These are phyloP conservation scores for Maudiozyma barnettii DNA, from an alignment of 805 yeast species.

Conservation along the genomic window DNA sequence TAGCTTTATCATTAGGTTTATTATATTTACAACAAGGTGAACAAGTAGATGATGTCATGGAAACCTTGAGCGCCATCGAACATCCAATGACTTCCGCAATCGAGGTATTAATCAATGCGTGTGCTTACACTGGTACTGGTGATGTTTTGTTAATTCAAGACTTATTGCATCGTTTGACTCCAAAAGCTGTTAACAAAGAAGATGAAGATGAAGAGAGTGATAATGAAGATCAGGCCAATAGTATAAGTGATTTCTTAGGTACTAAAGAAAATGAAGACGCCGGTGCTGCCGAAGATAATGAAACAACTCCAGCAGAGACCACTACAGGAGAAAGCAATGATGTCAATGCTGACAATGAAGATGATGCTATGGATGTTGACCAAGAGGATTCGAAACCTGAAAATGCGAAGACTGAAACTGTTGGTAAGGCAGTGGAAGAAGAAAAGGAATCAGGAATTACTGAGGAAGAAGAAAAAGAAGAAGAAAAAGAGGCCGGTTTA, in stretches of 20 bases:
- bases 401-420: constrained; percentile 14
- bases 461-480: constrained; percentile 16
- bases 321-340: constrained; percentile 3
- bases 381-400: constrained; percentile 35
- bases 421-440: constrained; percentile 19
- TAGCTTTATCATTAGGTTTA: constrained; percentile 86
- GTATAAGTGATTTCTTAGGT: constrained; percentile 27
- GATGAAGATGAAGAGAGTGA: constrained; percentile 49
- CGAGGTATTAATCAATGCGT: constrained; percentile 79
- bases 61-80: constrained; percentile 88
- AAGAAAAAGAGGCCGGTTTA: constrained; percentile 24
- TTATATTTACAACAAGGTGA: constrained; percentile 90
- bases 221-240: constrained; percentile 28
- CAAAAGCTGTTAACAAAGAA: constrained; percentile 46
- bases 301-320: constrained; percentile 15
- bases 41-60: constrained; percentile 87
- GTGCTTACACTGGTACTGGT: constrained; percentile 97
- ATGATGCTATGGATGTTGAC: constrained; percentile 17
- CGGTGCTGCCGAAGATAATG: constrained; percentile 11
- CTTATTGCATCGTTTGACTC: constrained; percentile 77
- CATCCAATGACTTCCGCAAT: constrained; percentile 87
- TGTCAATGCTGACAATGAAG: background rate
- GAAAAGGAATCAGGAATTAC: constrained; percentile 29
- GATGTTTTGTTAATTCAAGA: constrained; percentile 92
- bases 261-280: constrained; percentile 20